A percentile compares a stretch with the other conserved stretches of the same genome.
These are phyloP conservation scores for Aspergillus neotritici DNA, from an alignment of 2,329 filamentous ascomycete species.

Conservation along the genomic window DNA sequence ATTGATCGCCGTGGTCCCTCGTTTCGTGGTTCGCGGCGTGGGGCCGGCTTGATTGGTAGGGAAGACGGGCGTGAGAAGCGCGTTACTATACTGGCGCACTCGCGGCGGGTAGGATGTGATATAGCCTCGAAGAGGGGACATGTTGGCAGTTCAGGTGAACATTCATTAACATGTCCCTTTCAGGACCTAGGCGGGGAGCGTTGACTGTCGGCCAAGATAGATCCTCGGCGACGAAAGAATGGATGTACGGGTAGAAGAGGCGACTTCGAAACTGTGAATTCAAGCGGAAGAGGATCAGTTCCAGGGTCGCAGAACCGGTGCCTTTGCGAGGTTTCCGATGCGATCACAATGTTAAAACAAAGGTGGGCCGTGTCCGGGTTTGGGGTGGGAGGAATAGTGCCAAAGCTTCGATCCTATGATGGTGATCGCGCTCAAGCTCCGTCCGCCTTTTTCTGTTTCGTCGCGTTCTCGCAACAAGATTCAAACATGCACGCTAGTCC, in stretches of 20 bases:
- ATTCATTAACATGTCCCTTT: constrained; percentile 31
- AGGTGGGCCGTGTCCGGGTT: background rate
- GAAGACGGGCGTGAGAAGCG: constrained; percentile 78
- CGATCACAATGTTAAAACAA: background rate
- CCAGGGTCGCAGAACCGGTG: too few relatives aligned
- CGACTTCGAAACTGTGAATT: background rate
- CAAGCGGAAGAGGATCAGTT: too few relatives aligned
- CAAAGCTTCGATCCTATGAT: constrained; percentile 14
- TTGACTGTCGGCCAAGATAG: constrained; percentile 15
- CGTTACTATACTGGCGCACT: constrained; percentile 84
- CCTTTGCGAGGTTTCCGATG: too few relatives aligned
- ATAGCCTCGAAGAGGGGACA: constrained; percentile 72
- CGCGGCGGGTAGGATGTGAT: constrained; percentile 88
- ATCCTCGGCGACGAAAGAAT: constrained; percentile 10
- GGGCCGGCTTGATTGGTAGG: constrained; percentile 63
- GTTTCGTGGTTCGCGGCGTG: constrained; percentile 81
- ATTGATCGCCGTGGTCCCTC: constrained; percentile 93
- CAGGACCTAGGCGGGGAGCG: constrained; percentile 10
- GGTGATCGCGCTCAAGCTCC: constrained; percentile 24
- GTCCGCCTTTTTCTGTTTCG: constrained; percentile 15
- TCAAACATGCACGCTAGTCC: constrained; percentile 20
- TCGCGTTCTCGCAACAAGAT: constrained; percentile 27
- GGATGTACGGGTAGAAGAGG: constrained; percentile 1
- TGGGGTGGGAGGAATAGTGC: constrained; percentile 3
- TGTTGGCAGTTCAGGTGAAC: constrained; percentile 33